Evolutionary conservation across 116 monocot species (phyloP), one percentile per base, ranked within the genome.

Genomic region (Cymodocea nodosa): DNA sequence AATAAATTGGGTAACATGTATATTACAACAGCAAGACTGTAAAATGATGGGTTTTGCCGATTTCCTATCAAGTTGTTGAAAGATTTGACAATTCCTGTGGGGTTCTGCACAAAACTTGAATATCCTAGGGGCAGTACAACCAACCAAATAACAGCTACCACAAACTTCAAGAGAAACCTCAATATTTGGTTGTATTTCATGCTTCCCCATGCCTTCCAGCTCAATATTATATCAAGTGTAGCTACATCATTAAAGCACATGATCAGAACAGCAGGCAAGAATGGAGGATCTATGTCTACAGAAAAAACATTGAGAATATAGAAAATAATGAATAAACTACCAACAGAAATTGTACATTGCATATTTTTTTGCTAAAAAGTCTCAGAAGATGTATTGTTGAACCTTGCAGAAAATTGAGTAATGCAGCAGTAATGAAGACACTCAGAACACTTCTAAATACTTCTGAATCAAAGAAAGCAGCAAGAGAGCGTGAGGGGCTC

Each of bases 371-470:
- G 35, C 6, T 36, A 36, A 39, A 37, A 20, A 36, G 12, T 44
- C 12, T 12, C n/a, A 62, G 36, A 62, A 39, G 35, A 64, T 25
- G 10, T 5, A 35, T 55, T 54, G 4, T 16, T 23, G 11, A 66
- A 98, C 97, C 92, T 98, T 85, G 85, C 10, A 98, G 53, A 70
- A 98, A 92, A 79, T 98, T 98, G 51, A 98, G 86, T 12, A 98
- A 77, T 65, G 98, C 88, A 70, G 92, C 72, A 40, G 98, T 92
- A 77, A 98, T 82, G 63, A 98, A 98, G 59, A 92, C 85, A 66
- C 84, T 98, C 67, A 92, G 78, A 44, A 92, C 80, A 60, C 65
- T 88, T 79, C 62, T 84, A 70, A 98, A 98, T 39, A 92, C 88
- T 79, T 92, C 92, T 55, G 81, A 65, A n/a, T 92, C 80, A 73